Evolutionary conservation across 257 asterid genomes (phyloP).

Genomic region (Eucommia ulmoides): DNA sequence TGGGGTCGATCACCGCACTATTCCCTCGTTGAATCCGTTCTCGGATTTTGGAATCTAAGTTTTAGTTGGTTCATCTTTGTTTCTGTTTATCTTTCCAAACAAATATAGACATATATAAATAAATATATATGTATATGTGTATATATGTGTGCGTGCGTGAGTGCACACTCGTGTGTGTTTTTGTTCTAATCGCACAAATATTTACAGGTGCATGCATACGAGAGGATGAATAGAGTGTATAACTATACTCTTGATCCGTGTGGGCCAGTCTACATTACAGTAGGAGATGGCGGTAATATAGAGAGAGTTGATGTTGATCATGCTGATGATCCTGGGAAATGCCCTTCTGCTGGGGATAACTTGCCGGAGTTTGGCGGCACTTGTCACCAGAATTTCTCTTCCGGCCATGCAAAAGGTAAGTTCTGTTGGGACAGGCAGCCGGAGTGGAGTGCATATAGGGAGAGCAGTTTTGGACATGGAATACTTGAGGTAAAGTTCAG

Average conservation of each 20-base stretch:
- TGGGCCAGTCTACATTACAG: constrained; percentile 68
- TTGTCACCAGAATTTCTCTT: constrained; percentile 56
- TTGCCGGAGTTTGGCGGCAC: constrained; percentile 57
- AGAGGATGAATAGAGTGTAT: constrained; percentile 71
- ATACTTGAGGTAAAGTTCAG: constrained; percentile 78
- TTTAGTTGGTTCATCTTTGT: too few species aligned
- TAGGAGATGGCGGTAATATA: constrained; percentile 92
- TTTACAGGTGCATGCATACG: constrained; percentile 59
- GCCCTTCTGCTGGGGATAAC: constrained; percentile 53
- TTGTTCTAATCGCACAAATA: too few species aligned
- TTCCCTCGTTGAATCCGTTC: too few species aligned
- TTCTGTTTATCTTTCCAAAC: too few species aligned
- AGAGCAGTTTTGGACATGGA: constrained; percentile 97
- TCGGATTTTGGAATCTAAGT: too few species aligned
- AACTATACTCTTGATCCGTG: constrained; percentile 61
- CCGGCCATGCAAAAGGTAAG: constrained; percentile 60
- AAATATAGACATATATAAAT: too few species aligned
- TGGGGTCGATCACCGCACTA: too few species aligned
- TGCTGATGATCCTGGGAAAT: constrained; percentile 74
- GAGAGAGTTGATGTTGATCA: constrained; percentile 67
- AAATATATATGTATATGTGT: too few species aligned
- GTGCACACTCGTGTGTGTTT: too few species aligned
- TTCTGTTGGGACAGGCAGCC: constrained; percentile 95
- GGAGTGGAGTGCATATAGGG: constrained; percentile 92
- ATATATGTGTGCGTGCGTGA: too few species aligned